phyloP scores from a whole-genome alignment of 345 rosid genomes.

The Lagerstroemia speciosa region DNA sequence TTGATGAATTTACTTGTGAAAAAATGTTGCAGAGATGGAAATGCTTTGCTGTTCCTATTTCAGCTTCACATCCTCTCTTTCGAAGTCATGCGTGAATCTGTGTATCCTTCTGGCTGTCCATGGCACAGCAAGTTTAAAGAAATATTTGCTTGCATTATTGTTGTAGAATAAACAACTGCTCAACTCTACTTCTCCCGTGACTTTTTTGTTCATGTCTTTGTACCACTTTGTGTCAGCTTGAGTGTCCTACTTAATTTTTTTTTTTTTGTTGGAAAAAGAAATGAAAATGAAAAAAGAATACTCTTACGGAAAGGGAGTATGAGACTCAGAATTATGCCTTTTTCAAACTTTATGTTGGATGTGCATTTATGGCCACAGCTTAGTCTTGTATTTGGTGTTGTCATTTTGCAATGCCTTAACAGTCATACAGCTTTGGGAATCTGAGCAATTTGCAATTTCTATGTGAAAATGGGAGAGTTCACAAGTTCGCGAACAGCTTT shows the following conservation, averaged over 20 bases:
- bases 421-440: slow-evolving; percentile 46
- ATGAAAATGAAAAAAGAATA: not conserved
- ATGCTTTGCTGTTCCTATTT: slow-evolving; percentile 33
- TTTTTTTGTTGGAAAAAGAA: not conserved
- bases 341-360: too few relatives aligned
- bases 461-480: slow-evolving; percentile 66
- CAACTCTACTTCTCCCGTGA: not conserved
- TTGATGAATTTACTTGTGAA: slow-evolving; percentile 11
- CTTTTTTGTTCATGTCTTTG: not conserved
- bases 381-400: slow-evolving; percentile 11
- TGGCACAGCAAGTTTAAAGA: not conserved
- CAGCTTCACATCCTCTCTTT: slow-evolving; percentile 56
- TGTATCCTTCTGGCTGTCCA: slow-evolving; percentile 42
- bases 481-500: slow-evolving; percentile 69
- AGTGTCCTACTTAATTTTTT: not conserved
- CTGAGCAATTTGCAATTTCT: slow-evolving; percentile 62
- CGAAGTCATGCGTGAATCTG: slow-evolving; percentile 66
- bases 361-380: not conserved
- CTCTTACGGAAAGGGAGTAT: too few relatives aligned
- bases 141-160: not conserved
- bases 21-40: slow-evolving; percentile 37
- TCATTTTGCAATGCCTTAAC: slow-evolving; percentile 33
- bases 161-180: not conserved
- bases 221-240: not conserved
- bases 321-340: too few relatives aligned